Evolutionary conservation across 495 filamentous ascomycete genomes (phyloP).

Genomic region (Daldinia caldariorum): DNA sequence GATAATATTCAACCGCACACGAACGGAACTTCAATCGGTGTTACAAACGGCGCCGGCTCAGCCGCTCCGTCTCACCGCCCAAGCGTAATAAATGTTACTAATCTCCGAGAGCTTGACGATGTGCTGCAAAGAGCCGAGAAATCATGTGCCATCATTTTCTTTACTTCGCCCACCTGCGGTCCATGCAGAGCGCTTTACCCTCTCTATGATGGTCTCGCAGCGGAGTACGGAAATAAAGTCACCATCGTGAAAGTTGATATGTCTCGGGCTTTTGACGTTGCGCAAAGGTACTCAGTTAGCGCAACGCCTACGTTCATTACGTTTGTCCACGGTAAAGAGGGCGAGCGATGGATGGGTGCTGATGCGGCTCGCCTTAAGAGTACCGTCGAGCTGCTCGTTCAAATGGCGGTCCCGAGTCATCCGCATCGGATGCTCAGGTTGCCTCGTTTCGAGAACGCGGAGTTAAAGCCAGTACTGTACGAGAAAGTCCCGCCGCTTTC

Average conservation of each 20-base stretch:
- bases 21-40: conserved; percentile 38
- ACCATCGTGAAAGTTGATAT: conserved; percentile 87
- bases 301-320: conserved; percentile 93
- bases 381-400: conserved; percentile 76
- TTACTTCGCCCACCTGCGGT: conserved; percentile 86
- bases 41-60: conserved; percentile 38
- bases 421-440: conserved; percentile 75
- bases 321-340: conserved; percentile 78
- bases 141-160: conserved; percentile 86
- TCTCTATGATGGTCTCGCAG: conserved; percentile 81
- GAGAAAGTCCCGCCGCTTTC: conserved; percentile 82
- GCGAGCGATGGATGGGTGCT: conserved; percentile 83
- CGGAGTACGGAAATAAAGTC: conserved; percentile 73
- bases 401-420: conserved; percentile 82
- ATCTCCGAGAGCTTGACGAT: conserved; percentile 66
- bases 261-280: conserved; percentile 71
- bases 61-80: conserved; percentile 44
- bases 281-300: conserved; percentile 70
- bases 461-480: conserved; percentile 75
- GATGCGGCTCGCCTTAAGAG: conserved; percentile 72
- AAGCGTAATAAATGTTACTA: conserved; percentile 51
- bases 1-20: conserved; percentile 44
- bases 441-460: conserved; percentile 70
- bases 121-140: conserved; percentile 66
- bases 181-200: conserved; percentile 89